Percentiles rank a stretch among this genome's conserved stretches.
Evolutionary conservation across 106 monocot genomes (phyloP).

Genomic region (Apostasia shenzhenica): DNA sequence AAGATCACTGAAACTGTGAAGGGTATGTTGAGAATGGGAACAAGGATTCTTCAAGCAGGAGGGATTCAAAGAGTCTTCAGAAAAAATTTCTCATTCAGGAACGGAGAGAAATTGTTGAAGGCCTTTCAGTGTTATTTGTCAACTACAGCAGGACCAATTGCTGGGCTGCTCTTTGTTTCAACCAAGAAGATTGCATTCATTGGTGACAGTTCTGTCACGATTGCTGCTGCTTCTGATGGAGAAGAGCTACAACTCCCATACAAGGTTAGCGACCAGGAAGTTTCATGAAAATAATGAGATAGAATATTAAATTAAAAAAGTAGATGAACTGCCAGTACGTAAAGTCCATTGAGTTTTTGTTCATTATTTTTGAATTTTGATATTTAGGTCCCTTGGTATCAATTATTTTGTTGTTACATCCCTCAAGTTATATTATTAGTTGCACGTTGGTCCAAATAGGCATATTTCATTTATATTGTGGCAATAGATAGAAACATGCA

Average conservation of each 20-base stretch:
- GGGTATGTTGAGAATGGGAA: slow-evolving; percentile 37
- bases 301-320: background rate
- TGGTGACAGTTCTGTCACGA: slow-evolving; percentile 19
- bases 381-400: too few species aligned
- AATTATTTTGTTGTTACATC: too few species aligned
- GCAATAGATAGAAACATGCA: too few species aligned
- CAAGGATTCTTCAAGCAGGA: slow-evolving; percentile 31
- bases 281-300: background rate
- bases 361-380: too few species aligned
- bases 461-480: too few species aligned
- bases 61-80: slow-evolving; percentile 27
- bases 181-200: slow-evolving; percentile 35
- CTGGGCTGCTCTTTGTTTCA: slow-evolving; percentile 35
- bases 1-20: slow-evolving; percentile 38
- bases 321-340: too few species aligned
- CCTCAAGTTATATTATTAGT: too few species aligned
- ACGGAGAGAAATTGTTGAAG: slow-evolving; percentile 33
- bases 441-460: too few species aligned
- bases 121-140: slow-evolving; percentile 36
- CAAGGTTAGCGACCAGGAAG: slow-evolving; percentile 15
- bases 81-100: slow-evolving; percentile 14
- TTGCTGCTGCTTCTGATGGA: slow-evolving; percentile 12
- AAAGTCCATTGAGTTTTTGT: too few species aligned
- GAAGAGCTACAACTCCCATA: slow-evolving; percentile 17
- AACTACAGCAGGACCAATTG: slow-evolving; percentile 39